Conservation (phyloP, 139 green algal species). For the Yamagishiella unicocca region DNA sequence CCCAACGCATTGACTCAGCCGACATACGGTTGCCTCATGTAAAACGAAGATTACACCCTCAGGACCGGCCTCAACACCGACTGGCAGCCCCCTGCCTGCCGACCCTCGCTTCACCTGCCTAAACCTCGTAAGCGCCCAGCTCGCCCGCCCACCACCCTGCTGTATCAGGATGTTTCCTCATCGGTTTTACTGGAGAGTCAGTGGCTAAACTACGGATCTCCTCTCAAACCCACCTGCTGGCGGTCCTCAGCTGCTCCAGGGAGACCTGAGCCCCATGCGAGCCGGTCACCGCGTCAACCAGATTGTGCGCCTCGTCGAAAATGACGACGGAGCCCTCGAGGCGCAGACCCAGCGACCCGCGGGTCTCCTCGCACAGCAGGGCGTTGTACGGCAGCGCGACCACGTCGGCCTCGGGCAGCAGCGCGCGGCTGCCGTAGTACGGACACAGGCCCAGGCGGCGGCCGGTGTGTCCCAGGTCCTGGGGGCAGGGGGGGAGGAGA, state of each 20-base stretch:
- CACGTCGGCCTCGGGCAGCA: constrained; percentile 85
- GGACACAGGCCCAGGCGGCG: constrained; percentile 77
- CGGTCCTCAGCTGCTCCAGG: constrained; percentile 41
- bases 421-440: constrained; percentile 90
- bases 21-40: too few relatives aligned
- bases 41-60: too few relatives aligned
- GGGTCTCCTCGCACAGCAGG: constrained; percentile 25
- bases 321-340: constrained; percentile 81
- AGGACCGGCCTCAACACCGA: too few relatives aligned
- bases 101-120: too few relatives aligned
- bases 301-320: constrained; percentile 98
- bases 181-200: too few relatives aligned
- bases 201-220: too few relatives aligned
- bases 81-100: too few relatives aligned
- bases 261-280: constrained; percentile 77
- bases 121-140: too few relatives aligned
- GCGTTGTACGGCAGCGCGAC: constrained; percentile 91
- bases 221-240: constrained; percentile 18
- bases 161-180: too few relatives aligned
- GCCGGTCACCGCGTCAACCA: constrained; percentile 85
- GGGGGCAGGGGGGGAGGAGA: background rate
- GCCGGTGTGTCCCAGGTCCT: constrained; percentile 82
- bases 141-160: too few relatives aligned
- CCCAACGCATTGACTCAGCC: too few relatives aligned
- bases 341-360: constrained; percentile 41